Evolutionary conservation across 179 eudicot species (phyloP).

Genomic region (Carnegiea gigantea): DNA sequence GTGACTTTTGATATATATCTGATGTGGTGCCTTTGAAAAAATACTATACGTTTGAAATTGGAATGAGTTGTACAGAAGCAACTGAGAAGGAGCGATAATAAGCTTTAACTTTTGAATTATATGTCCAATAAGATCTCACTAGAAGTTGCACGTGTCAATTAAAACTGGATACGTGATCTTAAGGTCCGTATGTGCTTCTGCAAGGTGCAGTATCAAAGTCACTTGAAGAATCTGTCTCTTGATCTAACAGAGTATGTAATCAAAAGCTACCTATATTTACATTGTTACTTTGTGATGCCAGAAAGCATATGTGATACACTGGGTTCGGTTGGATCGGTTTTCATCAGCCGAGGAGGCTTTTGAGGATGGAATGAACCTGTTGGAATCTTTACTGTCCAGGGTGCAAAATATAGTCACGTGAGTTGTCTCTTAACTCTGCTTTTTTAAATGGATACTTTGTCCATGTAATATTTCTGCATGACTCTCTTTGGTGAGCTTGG

Average conservation of each 20-base stretch:
- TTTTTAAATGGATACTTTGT: neutral
- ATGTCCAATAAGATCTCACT: neutral
- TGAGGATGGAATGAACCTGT: slow-evolving; percentile 61
- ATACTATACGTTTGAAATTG: too few relatives aligned
- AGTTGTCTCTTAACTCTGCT: slow-evolving; percentile 31
- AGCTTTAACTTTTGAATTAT: too few relatives aligned
- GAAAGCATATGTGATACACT: slow-evolving; percentile 88
- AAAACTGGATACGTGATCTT: neutral
- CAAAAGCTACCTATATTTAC: slow-evolving; percentile 3
- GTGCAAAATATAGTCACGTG: slow-evolving; percentile 78
- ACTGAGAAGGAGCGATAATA: too few relatives aligned
- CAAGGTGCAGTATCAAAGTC: neutral
- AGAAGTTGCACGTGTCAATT: neutral
- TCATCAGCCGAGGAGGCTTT: slow-evolving; percentile 75
- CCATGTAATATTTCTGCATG: neutral
- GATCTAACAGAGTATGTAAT: neutral
- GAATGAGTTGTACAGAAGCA: too few relatives aligned
- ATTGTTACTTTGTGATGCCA: slow-evolving; percentile 26
- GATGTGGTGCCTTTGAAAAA: too few relatives aligned
- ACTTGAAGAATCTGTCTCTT: neutral
- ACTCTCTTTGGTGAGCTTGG: slow-evolving; percentile 8
- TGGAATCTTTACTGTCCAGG: slow-evolving; percentile 62
- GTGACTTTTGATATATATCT: too few relatives aligned
- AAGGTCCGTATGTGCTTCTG: neutral
- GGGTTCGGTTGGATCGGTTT: slow-evolving; percentile 77